Conservation (phyloP, 768 basidiomycete genomes). For the Auriscalpium microsporum region DNA sequence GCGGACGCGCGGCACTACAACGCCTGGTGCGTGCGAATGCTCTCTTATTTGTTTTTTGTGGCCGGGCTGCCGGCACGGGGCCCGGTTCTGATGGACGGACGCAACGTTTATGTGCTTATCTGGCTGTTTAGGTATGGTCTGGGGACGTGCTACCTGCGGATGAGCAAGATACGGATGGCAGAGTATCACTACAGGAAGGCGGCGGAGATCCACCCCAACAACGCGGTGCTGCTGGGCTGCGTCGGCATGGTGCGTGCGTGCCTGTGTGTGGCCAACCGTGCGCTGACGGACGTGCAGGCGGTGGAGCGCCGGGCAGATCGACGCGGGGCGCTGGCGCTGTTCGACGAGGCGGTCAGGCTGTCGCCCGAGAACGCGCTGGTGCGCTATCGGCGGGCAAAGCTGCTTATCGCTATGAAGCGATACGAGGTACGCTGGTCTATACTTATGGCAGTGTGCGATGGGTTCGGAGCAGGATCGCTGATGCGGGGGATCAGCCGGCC, state of each 20-base stretch:
- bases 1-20: constrained; percentile 93
- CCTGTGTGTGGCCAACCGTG: not conserved
- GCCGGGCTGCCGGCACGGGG: not conserved
- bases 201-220: constrained; percentile 84
- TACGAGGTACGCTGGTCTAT: constrained; percentile 56
- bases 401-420: constrained; percentile 75
- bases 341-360: constrained; percentile 70
- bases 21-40: constrained; percentile 69
- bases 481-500: constrained; percentile 49
- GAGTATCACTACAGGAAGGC: constrained; percentile 97
- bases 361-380: constrained; percentile 88
- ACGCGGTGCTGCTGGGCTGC: constrained; percentile 92
- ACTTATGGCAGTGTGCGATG: constrained; percentile 1
- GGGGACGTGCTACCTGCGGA: constrained; percentile 91
- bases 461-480: constrained; percentile 14
- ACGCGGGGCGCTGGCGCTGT: constrained; percentile 66
- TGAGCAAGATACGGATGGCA: constrained; percentile 87
- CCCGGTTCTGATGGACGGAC: constrained; percentile 6
- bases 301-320: constrained; percentile 80
- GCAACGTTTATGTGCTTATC: constrained; percentile 9
- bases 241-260: constrained; percentile 79
- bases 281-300: constrained; percentile 41
- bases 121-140: constrained; percentile 81
- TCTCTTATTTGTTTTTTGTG: not conserved
- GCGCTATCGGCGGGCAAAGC: constrained; percentile 88